Conservation (phyloP, 2,329 filamentous ascomycete species). For the Arthrobotrys sphaeroides region DNA sequence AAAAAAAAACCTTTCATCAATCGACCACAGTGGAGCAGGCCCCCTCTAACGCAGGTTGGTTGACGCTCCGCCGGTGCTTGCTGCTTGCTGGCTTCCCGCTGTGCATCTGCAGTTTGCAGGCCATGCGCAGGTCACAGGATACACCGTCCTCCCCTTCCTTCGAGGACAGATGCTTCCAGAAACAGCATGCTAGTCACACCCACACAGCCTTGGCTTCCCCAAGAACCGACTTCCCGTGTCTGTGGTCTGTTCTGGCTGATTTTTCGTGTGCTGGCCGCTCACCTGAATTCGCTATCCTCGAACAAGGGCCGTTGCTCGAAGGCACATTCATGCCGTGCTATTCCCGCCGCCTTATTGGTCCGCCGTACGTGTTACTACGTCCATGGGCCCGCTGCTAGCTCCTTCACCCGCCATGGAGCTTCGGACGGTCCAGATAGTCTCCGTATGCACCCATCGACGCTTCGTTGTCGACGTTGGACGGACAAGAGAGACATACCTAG, state of each 20-base stretch:
- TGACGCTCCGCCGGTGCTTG: conserved; percentile 29
- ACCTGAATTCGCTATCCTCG: neutral
- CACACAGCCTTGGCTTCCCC: conserved; percentile 18
- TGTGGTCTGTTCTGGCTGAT: conserved; percentile 6
- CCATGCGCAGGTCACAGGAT: conserved; percentile 54
- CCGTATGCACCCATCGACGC: conserved; percentile 14
- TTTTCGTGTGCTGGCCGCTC: conserved; percentile 29
- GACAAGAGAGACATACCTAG: conserved; percentile 16
- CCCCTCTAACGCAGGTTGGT: conserved; percentile 28
- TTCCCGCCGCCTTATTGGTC: conserved; percentile 35
- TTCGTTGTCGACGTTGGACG: conserved; percentile 5
- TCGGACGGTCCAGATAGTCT: conserved; percentile 29
- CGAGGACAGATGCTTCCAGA: conserved; percentile 43
- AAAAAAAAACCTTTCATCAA: conserved; percentile 29
- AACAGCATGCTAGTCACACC: conserved; percentile 53
- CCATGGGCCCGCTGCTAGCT: neutral
- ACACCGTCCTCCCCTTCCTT: conserved; percentile 36
- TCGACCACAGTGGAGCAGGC: conserved; percentile 16
- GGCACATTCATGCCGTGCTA: conserved; percentile 49
- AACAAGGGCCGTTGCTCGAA: conserved; percentile 46
- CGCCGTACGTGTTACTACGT: neutral
- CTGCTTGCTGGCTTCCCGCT: conserved; percentile 46
- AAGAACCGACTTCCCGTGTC: conserved; percentile 28
- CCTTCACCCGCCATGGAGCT: conserved; percentile 30
- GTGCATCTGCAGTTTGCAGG: conserved; percentile 53